Evolutionary conservation across 306 rosid genomes (phyloP).

Genomic region (Gynostemma pentaphyllum): DNA sequence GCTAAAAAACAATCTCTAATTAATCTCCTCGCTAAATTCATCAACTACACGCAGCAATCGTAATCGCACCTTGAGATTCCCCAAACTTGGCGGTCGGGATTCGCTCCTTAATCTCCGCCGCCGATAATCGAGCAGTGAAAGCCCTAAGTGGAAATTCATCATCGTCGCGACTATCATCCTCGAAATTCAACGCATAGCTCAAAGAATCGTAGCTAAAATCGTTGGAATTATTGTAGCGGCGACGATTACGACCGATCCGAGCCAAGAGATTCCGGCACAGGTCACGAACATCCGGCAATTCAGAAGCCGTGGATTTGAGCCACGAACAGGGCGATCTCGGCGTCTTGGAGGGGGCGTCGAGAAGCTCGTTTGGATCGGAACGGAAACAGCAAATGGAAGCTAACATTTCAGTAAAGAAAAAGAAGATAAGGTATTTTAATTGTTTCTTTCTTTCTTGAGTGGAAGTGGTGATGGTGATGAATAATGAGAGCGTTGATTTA

Average conservation of each 20-base stretch:
- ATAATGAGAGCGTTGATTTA: not conserved
- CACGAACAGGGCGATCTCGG: not conserved
- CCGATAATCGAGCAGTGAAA: not conserved
- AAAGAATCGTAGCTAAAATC: constrained; percentile 12
- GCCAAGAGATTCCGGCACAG: not conserved
- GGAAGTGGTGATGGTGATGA: not conserved
- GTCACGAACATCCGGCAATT: not conserved
- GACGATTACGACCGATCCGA: not conserved
- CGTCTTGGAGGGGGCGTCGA: not conserved
- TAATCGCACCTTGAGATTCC: not conserved
- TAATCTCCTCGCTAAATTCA: not conserved
- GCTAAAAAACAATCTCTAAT: not conserved
- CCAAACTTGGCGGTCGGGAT: not conserved
- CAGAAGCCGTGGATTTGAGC: not conserved
- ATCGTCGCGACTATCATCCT: not conserved
- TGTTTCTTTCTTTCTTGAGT: too few species aligned
- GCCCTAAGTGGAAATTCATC: constrained; percentile 7
- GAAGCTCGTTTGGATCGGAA: not conserved
- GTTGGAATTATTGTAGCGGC: not conserved
- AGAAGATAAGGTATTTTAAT: too few species aligned
- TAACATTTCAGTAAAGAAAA: too few species aligned
- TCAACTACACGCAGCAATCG: not conserved
- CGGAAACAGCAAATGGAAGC: constrained; percentile 3
- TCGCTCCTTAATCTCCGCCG: not conserved
- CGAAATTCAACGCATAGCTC: constrained; percentile 14